phyloP scores from a whole-genome alignment of 345 rosid genomes.

The Bruguiera gymnorhiza region DNA sequence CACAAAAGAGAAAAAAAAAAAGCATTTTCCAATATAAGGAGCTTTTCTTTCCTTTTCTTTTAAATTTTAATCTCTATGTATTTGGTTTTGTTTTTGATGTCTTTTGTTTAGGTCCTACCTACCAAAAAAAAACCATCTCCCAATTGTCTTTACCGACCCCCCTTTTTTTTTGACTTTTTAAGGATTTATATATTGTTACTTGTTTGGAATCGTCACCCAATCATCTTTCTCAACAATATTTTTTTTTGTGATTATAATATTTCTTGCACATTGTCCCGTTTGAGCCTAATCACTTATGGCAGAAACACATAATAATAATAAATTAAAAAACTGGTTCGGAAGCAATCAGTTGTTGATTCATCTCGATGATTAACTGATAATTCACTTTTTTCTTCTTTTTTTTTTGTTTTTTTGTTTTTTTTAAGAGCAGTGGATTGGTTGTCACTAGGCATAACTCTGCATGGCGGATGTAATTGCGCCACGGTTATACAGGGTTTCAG shows the following conservation, averaged over 20 bases:
- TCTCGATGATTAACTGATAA: neutral
- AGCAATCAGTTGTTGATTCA: neutral
- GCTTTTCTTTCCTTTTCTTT: too few relatives aligned
- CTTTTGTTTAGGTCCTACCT: neutral
- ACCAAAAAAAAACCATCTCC: neutral
- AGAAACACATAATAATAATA: neutral
- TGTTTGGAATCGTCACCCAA: conserved; percentile 31
- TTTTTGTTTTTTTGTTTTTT: too few relatives aligned
- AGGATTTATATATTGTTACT: conserved; percentile 3
- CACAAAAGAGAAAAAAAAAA: too few relatives aligned
- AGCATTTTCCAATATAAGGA: too few relatives aligned
- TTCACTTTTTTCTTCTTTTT: neutral
- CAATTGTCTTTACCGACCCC: conserved; percentile 8
- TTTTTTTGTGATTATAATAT: neutral
- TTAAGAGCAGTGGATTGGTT: too few relatives aligned
- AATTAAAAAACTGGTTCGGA: too few relatives aligned
- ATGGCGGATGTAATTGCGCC: conserved; percentile 35
- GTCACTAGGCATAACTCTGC: neutral
- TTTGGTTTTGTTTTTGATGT: neutral
- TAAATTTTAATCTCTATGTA: neutral
- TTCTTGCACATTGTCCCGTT: neutral
- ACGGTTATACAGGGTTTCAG: conserved; percentile 39
- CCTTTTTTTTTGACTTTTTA: neutral
- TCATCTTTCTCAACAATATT: neutral
- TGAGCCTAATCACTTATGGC: neutral